Evolutionary conservation across 352 stramenopile genomes (phyloP).

Genomic region (Globisporangium okanoganense): DNA sequence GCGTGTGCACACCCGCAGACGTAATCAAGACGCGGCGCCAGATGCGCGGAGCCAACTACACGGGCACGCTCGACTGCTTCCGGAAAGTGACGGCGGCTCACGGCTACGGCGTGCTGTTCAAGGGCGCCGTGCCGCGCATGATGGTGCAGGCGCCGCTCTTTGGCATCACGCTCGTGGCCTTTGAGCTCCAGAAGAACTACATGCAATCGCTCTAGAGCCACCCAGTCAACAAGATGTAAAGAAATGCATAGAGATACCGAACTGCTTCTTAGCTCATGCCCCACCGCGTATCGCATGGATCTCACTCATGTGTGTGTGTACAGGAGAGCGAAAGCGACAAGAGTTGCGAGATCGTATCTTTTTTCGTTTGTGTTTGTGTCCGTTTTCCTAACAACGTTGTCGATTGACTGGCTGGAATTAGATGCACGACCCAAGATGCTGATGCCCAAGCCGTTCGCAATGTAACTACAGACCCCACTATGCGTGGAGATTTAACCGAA

Average conservation of each 20-base stretch:
- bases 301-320: too few species aligned
- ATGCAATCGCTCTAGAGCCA: constrained; percentile 49
- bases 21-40: constrained; percentile 90
- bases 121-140: constrained; percentile 81
- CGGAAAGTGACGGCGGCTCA: constrained; percentile 72
- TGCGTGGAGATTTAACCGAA: too few species aligned
- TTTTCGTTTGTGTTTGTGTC: too few species aligned
- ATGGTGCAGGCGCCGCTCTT: constrained; percentile 86
- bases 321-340: background rate
- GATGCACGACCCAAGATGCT: background rate
- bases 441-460: background rate
- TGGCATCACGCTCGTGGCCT: constrained; percentile 78
- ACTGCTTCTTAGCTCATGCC: too few species aligned
- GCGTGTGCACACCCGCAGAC: constrained; percentile 62
- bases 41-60: constrained; percentile 77
- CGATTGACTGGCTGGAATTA: background rate
- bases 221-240: background rate
- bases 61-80: constrained; percentile 79
- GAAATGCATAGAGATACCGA: too few species aligned
- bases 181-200: constrained; percentile 89
- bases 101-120: constrained; percentile 83
- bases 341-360: too few species aligned
- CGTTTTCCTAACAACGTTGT: background rate
- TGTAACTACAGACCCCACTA: background rate
- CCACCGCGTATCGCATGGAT: too few species aligned